These are phyloP conservation scores for Graphiopsis chlorocephala DNA, from an alignment of 2,329 filamentous ascomycete genomes.

Conservation along the genomic window DNA sequence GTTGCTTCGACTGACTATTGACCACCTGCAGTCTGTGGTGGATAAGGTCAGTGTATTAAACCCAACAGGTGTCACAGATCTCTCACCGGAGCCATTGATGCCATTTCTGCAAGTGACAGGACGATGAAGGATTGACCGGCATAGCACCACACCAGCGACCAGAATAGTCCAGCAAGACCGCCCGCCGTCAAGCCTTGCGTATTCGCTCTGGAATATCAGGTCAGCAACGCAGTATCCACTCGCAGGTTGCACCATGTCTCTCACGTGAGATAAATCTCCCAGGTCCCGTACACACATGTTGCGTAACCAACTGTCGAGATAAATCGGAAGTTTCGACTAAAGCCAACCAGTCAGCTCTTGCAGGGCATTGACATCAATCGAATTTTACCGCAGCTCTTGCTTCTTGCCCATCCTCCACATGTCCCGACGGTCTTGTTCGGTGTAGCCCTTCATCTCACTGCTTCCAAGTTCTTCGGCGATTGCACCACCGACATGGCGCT, in stretches of 20 bases:
- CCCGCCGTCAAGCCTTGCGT: slow-evolving; percentile 27
- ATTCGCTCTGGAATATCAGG: slow-evolving; percentile 21
- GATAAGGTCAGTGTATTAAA: background rate
- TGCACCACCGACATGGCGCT: slow-evolving; percentile 9
- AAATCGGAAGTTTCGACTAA: slow-evolving; percentile 44
- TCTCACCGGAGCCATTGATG: slow-evolving; percentile 30
- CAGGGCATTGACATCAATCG: too few species aligned
- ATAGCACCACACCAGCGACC: slow-evolving; percentile 29
- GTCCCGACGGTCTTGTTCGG: slow-evolving; percentile 34
- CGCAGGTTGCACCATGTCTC: background rate
- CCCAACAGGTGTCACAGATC: background rate
- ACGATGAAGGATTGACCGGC: slow-evolving; percentile 33
- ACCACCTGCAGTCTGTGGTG: slow-evolving; percentile 22
- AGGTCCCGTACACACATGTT: slow-evolving; percentile 51
- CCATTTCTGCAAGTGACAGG: slow-evolving; percentile 36
- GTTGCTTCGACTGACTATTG: slow-evolving; percentile 20
- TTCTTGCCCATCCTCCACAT: slow-evolving; percentile 47
- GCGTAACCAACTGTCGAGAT: slow-evolving; percentile 49
- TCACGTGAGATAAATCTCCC: slow-evolving; percentile 41
- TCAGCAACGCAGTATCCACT: background rate
- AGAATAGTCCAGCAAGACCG: slow-evolving; percentile 31
- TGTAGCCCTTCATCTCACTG: slow-evolving; percentile 11
- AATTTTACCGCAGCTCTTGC: slow-evolving; percentile 41
- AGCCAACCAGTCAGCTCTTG: background rate
- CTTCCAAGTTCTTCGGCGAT: background rate